phyloP scores from a whole-genome alignment of 2,329 filamentous ascomycete genomes.

The Pseudodiploospora longispora region DNA sequence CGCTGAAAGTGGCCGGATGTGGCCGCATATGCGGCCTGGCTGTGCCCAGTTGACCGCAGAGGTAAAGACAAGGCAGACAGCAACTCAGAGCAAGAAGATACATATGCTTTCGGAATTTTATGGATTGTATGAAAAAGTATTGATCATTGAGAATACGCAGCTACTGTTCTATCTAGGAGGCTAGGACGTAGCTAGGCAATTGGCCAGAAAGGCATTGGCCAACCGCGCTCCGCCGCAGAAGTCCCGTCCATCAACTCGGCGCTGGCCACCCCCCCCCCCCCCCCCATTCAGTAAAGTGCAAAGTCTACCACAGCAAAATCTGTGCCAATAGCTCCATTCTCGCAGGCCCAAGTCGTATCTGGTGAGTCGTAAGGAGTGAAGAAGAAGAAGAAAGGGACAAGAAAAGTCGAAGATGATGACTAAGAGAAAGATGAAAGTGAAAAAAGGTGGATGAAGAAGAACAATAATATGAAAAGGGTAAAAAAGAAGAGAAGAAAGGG shows the following conservation, averaged over 20 bases:
- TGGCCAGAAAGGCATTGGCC: no score
- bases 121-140: no score
- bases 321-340: neutral
- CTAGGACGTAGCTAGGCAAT: no score
- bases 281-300: no score
- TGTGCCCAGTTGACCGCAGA: conserved; percentile 9
- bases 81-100: no score
- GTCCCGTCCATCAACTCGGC: no score
- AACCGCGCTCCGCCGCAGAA: no score
- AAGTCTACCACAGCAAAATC: no score
- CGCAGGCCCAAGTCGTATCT: neutral
- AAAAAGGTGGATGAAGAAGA: neutral
- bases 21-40: conserved; percentile 21
- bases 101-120: no score
- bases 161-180: no score
- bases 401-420: neutral
- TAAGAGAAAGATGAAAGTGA: neutral
- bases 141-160: no score
- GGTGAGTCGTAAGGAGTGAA: neutral
- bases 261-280: no score
- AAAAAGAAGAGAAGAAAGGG: neutral
- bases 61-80: conserved; percentile 8
- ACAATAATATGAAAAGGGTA: neutral
- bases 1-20: conserved; percentile 7
- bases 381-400: neutral